Conservation (phyloP, 768 basidiomycete species). For the Lepiota brunneoincarnata region DNA sequence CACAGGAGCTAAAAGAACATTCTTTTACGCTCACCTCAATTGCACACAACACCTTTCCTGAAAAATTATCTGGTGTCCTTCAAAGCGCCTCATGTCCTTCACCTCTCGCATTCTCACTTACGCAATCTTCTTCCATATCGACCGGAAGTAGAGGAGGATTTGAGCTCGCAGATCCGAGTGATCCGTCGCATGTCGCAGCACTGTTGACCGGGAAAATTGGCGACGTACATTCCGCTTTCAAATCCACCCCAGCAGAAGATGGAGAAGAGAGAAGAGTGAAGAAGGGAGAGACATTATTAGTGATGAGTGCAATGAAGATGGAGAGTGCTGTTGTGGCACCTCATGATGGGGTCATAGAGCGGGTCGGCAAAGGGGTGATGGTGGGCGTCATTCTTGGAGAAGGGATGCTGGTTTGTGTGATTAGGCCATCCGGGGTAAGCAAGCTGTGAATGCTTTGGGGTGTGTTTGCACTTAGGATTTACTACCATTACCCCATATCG, state of each 20-base stretch:
- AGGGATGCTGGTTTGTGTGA: constrained; percentile 31
- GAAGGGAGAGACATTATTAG: constrained; percentile 31
- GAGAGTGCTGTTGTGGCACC: constrained; percentile 30
- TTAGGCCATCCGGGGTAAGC: constrained; percentile 7
- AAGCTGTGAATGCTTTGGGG: background rate
- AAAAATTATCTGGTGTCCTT: constrained; percentile 30
- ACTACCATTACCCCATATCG: no score
- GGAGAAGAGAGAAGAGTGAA: constrained; percentile 16
- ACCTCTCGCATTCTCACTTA: constrained; percentile 28
- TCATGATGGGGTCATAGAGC: constrained; percentile 25
- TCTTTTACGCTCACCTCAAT: constrained; percentile 29
- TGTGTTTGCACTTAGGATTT: no score
- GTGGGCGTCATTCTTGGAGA: constrained; percentile 32
- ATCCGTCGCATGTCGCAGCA: constrained; percentile 25
- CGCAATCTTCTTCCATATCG: constrained; percentile 29
- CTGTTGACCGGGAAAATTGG: constrained; percentile 37
- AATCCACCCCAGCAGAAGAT: constrained; percentile 1
- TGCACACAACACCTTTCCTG: constrained; percentile 33
- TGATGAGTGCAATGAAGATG: constrained; percentile 42
- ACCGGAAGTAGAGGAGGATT: constrained; percentile 20
- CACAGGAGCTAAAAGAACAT: constrained; percentile 22
- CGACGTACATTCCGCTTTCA: constrained; percentile 30
- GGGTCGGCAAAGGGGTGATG: constrained; percentile 29
- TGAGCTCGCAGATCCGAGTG: constrained; percentile 34
- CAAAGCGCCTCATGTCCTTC: constrained; percentile 28